Evolutionary conservation across 2,329 filamentous ascomycete genomes (phyloP).

Genomic region (Coniochaeta hoffmannii): DNA sequence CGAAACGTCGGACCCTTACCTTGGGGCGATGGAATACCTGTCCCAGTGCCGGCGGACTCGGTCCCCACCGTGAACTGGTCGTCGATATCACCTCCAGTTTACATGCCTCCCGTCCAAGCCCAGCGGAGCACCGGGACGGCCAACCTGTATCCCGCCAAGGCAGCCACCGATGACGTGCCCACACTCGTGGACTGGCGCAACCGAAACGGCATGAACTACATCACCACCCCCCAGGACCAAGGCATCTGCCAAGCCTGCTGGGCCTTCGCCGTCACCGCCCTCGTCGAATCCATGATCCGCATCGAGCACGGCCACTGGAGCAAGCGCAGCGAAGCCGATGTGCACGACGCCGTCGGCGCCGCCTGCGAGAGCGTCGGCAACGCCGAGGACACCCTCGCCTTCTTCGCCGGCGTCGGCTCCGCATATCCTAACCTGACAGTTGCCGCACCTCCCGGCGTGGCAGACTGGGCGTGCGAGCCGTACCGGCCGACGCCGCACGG

Average conservation of each 20-base stretch:
- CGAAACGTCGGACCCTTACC: neutral
- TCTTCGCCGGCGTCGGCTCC: conserved; percentile 8
- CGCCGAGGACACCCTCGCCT: conserved; percentile 12
- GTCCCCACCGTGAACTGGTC: neutral
- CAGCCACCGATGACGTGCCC: neutral
- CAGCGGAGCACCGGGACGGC: neutral
- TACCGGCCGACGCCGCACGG: conserved; percentile 8
- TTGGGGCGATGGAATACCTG: neutral
- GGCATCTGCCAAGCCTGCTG: conserved; percentile 13
- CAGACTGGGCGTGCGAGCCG: conserved; percentile 14
- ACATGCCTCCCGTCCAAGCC: neutral
- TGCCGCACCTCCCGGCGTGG: conserved; percentile 4
- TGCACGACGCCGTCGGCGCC: conserved; percentile 12
- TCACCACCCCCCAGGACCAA: conserved; percentile 8
- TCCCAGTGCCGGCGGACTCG: neutral
- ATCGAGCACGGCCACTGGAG: conserved; percentile 14
- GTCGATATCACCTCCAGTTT: neutral
- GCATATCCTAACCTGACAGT: neutral
- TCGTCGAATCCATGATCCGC: conserved; percentile 12
- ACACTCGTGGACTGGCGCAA: neutral
- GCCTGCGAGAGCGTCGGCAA: conserved; percentile 12
- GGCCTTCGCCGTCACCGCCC: conserved; percentile 13
- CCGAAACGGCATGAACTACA: neutral
- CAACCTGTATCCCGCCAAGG: neutral
- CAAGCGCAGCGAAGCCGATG: conserved; percentile 14